Conservation (phyloP, 352 stramenopile genomes). For the Globisporangium canariense region DNA sequence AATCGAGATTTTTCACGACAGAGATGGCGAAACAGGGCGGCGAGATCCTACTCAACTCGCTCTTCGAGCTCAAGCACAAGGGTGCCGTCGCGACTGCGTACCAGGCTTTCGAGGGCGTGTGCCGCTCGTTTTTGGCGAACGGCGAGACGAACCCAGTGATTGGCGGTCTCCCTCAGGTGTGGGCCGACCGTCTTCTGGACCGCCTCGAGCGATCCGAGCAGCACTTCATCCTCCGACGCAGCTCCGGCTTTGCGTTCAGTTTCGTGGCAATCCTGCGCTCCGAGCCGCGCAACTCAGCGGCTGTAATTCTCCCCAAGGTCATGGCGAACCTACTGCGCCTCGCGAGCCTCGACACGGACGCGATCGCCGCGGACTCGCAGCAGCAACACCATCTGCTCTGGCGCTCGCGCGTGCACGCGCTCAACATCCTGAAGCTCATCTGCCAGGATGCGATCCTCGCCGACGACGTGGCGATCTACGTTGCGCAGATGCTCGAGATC, state of each 20-base stretch:
- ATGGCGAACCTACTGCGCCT: slow-evolving; percentile 68
- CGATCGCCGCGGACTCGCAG: slow-evolving; percentile 23
- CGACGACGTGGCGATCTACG: slow-evolving; percentile 77
- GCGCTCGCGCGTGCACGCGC: slow-evolving; percentile 77
- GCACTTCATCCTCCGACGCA: slow-evolving; percentile 86
- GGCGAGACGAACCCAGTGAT: slow-evolving; percentile 54
- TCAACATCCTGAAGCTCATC: slow-evolving; percentile 91
- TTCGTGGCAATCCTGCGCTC: slow-evolving; percentile 86
- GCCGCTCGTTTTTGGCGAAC: slow-evolving; percentile 67
- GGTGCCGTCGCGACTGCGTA: slow-evolving; percentile 82
- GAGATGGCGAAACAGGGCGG: slow-evolving; percentile 57
- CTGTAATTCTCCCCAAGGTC: slow-evolving; percentile 73
- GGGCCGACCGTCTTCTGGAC: slow-evolving; percentile 71
- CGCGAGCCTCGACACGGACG: slow-evolving; percentile 55
- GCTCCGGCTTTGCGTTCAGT: slow-evolving; percentile 85
- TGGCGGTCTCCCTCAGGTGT: slow-evolving; percentile 53
- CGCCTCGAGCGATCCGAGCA: slow-evolving; percentile 76
- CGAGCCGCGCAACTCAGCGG: slow-evolving; percentile 77
- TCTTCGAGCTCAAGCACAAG: slow-evolving; percentile 89
- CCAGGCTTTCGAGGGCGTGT: slow-evolving; percentile 83
- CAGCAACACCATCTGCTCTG: slow-evolving; percentile 54
- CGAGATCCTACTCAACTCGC: slow-evolving; percentile 71
- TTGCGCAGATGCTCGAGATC: slow-evolving; percentile 84
- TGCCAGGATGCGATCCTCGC: slow-evolving; percentile 85
- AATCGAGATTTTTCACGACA: slow-evolving; percentile 37